Evolutionary conservation across 768 basidiomycete species (phyloP).

Genomic region (Galerina marginata): DNA sequence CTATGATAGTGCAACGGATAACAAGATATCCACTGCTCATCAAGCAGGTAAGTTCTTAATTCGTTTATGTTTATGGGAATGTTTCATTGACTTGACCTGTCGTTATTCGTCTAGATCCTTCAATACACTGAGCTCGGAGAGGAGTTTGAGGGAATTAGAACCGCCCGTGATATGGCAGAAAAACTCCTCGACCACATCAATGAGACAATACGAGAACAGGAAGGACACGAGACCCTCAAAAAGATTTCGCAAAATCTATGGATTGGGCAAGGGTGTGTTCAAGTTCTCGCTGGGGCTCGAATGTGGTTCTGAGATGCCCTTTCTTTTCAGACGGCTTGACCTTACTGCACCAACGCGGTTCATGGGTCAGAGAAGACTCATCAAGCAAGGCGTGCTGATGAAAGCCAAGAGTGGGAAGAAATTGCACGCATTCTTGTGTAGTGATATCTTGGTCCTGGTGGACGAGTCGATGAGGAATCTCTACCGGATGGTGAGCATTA

Average conservation of each 20-base stretch:
- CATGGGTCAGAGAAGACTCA: slow-evolving; percentile 78
- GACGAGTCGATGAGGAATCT: slow-evolving; percentile 72
- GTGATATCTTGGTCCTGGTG: slow-evolving; percentile 86
- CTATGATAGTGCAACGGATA: slow-evolving; percentile 83
- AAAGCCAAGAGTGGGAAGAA: slow-evolving; percentile 88
- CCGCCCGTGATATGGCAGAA: slow-evolving; percentile 70
- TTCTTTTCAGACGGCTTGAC: slow-evolving; percentile 67
- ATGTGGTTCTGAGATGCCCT: background rate
- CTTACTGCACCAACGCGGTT: slow-evolving; percentile 88
- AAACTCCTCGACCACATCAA: slow-evolving; percentile 81
- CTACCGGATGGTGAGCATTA: slow-evolving; percentile 77
- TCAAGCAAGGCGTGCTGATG: slow-evolving; percentile 77
- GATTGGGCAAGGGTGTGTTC: slow-evolving; percentile 81
- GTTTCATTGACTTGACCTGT: background rate
- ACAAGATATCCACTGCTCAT: slow-evolving; percentile 93
- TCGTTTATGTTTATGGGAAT: no score
- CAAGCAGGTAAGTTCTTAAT: slow-evolving; percentile 55
- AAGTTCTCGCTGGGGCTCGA: background rate
- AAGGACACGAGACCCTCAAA: slow-evolving; percentile 77
- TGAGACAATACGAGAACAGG: slow-evolving; percentile 84
- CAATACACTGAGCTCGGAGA: slow-evolving; percentile 75
- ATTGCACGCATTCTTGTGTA: slow-evolving; percentile 82
- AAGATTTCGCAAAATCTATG: slow-evolving; percentile 80
- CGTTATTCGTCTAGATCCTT: slow-evolving; percentile 55
- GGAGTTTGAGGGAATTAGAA: slow-evolving; percentile 61